Percentiles rank a stretch among this genome's conserved stretches.
phyloP scores from a whole-genome alignment of 257 asterid genomes.

The Gentiana dahurica region DNA sequence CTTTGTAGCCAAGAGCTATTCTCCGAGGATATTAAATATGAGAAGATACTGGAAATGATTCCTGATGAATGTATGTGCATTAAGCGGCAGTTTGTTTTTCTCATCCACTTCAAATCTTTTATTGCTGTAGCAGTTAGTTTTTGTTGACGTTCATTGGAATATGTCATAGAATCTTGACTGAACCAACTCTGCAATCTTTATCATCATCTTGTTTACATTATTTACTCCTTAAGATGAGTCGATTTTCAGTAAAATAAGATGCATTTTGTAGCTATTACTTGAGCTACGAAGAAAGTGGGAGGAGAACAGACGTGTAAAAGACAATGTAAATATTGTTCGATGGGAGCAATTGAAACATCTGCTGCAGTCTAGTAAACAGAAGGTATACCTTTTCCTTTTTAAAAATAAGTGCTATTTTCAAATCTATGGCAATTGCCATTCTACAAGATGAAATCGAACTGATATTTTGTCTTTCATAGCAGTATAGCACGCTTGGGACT shows the following conservation, averaged over 20 bases:
- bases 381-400: conserved; percentile 30
- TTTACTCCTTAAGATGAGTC: too few relatives aligned
- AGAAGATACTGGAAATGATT: conserved; percentile 77
- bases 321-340: conserved; percentile 51
- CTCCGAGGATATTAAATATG: conserved; percentile 56
- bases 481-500: background rate
- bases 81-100: conserved; percentile 1
- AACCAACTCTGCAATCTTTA: too few relatives aligned
- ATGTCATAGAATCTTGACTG: too few relatives aligned
- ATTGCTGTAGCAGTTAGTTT: too few relatives aligned
- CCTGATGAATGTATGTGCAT: conserved; percentile 70
- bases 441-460: background rate
- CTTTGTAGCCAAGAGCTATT: conserved; percentile 56
- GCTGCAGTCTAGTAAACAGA: conserved; percentile 66
- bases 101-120: too few relatives aligned
- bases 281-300: conserved; percentile 77
- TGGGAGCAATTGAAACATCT: conserved; percentile 67
- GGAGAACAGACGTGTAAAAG: conserved; percentile 58
- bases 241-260: conserved; percentile 4
- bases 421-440: background rate
- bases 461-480: background rate
- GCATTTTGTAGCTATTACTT: conserved; percentile 52
- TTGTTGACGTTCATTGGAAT: too few relatives aligned
- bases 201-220: too few relatives aligned
- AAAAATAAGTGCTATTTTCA: background rate